phyloP scores from a whole-genome alignment of 2,329 filamentous ascomycete genomes.

The Amauroascus niger region DNA sequence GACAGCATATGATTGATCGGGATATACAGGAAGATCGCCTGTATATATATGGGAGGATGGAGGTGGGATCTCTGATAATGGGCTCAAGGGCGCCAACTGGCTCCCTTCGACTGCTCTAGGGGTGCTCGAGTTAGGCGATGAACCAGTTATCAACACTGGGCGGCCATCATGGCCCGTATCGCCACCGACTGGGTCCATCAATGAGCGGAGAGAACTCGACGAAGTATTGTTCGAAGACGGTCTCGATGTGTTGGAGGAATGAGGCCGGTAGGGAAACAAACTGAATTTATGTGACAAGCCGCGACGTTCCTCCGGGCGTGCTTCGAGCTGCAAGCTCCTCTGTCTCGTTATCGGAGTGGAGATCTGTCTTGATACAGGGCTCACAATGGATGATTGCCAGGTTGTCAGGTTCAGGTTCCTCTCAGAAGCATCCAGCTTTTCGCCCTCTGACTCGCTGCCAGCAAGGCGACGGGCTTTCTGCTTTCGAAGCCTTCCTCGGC shows the following conservation, averaged over 20 bases:
- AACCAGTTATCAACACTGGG: not conserved
- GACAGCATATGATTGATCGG: conserved; percentile 41
- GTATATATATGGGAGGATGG: conserved; percentile 18
- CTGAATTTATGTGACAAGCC: conserved; percentile 16
- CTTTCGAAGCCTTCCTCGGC: conserved; percentile 13
- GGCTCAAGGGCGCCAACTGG: conserved; percentile 15
- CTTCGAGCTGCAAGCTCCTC: conserved; percentile 14
- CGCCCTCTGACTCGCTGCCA: conserved; percentile 1
- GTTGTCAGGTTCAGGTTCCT: conserved; percentile 3
- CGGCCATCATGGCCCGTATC: not conserved
- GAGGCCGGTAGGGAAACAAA: conserved; percentile 20
- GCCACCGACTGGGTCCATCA: conserved; percentile 12
- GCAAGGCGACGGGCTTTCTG: conserved; percentile 6
- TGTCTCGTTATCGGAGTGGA: conserved; percentile 14
- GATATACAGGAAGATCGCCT: conserved; percentile 37
- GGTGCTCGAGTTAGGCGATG: conserved; percentile 16
- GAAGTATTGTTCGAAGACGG: conserved; percentile 34
- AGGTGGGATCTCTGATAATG: conserved; percentile 15
- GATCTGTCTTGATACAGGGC: conserved; percentile 14
- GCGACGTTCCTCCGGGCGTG: conserved; percentile 16
- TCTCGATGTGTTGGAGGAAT: conserved; percentile 29
- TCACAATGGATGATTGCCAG: conserved; percentile 13
- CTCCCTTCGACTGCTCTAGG: conserved; percentile 10
- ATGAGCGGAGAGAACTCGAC: conserved; percentile 31
- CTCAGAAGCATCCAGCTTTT: not conserved